Evolutionary conservation across 2,329 filamentous ascomycete species (phyloP).

Genomic region (Aspergillus vadensis): DNA sequence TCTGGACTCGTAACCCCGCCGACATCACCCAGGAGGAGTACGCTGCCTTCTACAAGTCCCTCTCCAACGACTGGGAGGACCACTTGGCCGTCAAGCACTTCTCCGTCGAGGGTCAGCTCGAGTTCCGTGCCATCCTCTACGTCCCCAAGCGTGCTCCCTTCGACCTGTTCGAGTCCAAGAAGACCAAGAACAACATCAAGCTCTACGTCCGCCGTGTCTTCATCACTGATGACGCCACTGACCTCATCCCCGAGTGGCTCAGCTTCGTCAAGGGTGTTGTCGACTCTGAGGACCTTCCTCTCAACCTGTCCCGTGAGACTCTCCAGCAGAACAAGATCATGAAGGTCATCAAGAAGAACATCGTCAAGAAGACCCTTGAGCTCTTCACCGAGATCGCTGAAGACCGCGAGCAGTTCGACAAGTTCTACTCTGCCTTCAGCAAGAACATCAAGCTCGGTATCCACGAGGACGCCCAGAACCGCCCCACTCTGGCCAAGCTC

Average conservation of each 20-base stretch:
- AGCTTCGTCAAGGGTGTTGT: constrained; percentile 99
- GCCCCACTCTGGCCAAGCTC: constrained; percentile 87
- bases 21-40: constrained; percentile 98
- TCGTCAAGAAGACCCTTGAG: constrained; percentile 99
- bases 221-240: constrained; percentile 99
- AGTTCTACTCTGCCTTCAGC: constrained; percentile 99
- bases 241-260: constrained; percentile 99
- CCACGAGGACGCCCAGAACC: constrained; percentile 99
- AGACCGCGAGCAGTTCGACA: constrained; percentile 99
- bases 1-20: constrained; percentile 97
- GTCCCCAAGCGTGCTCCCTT: constrained; percentile 99
- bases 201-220: constrained; percentile 99
- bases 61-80: constrained; percentile 99
- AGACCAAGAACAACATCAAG: constrained; percentile 99
- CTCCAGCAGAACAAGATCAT: constrained; percentile 99
- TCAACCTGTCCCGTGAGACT: constrained; percentile 99
- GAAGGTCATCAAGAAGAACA: constrained; percentile 99
- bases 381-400: constrained; percentile 99
- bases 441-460: constrained; percentile 99
- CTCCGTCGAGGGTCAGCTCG: constrained; percentile 99
- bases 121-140: constrained; percentile 99
- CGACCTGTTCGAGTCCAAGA: constrained; percentile 99
- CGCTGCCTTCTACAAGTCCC: constrained; percentile 98
- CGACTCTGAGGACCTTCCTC: constrained; percentile 98
- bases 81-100: constrained; percentile 99